These are phyloP conservation scores for Aspergillus sojae DNA, from an alignment of 2,329 filamentous ascomycete species.

Conservation along the genomic window DNA sequence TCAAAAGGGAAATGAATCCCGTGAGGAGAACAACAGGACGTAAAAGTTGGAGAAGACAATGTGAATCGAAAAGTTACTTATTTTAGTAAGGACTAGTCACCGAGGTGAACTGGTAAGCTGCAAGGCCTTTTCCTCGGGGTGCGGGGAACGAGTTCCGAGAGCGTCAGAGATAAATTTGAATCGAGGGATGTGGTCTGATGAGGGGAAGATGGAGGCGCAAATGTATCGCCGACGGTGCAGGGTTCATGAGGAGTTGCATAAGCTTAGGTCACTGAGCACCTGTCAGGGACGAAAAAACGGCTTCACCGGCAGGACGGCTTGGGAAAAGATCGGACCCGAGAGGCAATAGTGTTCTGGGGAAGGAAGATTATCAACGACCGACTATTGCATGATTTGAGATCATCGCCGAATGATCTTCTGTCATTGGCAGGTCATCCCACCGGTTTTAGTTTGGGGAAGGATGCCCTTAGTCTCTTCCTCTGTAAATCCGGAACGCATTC, in stretches of 20 bases:
- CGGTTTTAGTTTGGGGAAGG: background rate
- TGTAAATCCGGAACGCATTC: background rate
- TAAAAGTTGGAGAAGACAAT: background rate
- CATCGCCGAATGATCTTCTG: slow-evolving; percentile 5
- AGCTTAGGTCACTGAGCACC: slow-evolving; percentile 1
- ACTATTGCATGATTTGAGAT: slow-evolving; percentile 4
- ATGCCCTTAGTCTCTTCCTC: background rate
- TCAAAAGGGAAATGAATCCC: background rate
- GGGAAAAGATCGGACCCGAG: slow-evolving; percentile 25
- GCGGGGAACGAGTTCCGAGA: slow-evolving; percentile 10
- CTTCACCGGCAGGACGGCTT: slow-evolving; percentile 29
- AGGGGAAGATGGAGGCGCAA: background rate
- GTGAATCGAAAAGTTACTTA: background rate
- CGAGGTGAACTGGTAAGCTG: background rate
- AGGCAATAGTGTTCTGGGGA: background rate
- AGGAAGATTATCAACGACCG: background rate
- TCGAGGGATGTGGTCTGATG: slow-evolving; percentile 1
- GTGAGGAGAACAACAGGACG: background rate
- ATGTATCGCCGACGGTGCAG: background rate
- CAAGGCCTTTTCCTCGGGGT: background rate
- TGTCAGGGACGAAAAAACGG: slow-evolving; percentile 5
- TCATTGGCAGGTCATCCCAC: background rate
- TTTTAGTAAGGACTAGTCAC: background rate
- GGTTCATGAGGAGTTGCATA: background rate
- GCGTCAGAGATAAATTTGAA: slow-evolving; percentile 1